phyloP scores from a whole-genome alignment of 225 moss, liverwort and hornwort species.

The Straminergon stramineum region DNA sequence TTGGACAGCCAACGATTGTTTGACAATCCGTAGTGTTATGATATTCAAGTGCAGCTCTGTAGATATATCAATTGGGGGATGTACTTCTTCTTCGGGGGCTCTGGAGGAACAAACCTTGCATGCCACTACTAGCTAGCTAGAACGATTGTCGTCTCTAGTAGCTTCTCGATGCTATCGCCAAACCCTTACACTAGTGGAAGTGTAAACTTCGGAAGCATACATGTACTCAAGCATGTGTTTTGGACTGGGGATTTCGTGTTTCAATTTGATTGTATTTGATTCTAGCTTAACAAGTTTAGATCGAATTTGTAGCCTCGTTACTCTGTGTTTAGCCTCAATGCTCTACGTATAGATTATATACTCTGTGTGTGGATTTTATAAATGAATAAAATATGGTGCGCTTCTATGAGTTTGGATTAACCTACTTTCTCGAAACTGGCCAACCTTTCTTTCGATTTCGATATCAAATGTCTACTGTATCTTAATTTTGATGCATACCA shows the following conservation, averaged over 20 bases:
- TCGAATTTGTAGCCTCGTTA: not conserved
- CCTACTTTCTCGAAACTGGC: not conserved
- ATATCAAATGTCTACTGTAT: not conserved
- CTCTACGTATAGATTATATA: too few species aligned
- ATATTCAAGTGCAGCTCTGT: not conserved
- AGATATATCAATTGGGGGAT: not conserved
- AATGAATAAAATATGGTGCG: not conserved
- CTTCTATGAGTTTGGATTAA: not conserved
- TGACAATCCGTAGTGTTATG: not conserved
- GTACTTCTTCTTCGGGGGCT: constrained; percentile 16
- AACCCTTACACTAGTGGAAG: not conserved
- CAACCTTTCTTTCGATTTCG: not conserved
- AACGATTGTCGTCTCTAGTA: not conserved
- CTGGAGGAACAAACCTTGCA: not conserved
- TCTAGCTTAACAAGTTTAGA: not conserved
- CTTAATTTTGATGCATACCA: not conserved
- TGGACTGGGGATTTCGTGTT: not conserved
- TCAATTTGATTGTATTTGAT: not conserved
- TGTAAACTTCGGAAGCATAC: not conserved
- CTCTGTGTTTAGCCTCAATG: not conserved
- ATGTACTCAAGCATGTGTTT: not conserved
- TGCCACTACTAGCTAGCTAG: not conserved
- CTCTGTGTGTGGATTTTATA: not conserved
- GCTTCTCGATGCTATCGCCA: not conserved
- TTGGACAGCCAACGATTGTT: not conserved